These are phyloP conservation scores for Ophiocordyceps australis DNA, from an alignment of 2,329 filamentous ascomycete species.

Conservation along the genomic window DNA sequence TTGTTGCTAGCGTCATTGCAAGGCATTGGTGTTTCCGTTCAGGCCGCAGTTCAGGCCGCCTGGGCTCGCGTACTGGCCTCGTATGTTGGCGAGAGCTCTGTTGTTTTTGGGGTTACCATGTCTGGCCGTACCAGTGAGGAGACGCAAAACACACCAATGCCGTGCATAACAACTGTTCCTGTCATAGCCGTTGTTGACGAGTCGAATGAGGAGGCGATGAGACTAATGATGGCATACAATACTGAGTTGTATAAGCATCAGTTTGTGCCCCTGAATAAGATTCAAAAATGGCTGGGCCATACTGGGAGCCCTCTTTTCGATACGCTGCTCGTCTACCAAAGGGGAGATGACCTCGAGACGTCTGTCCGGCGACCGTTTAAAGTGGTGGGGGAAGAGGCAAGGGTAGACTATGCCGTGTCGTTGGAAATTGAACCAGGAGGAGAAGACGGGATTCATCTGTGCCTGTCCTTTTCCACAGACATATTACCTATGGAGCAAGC, in stretches of 20 bases:
- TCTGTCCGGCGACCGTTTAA: slow-evolving; percentile 30
- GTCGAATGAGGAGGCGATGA: slow-evolving; percentile 38
- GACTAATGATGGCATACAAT: slow-evolving; percentile 47
- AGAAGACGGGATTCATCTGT: slow-evolving; percentile 33
- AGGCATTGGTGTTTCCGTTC: slow-evolving; percentile 47
- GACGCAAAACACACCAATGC: slow-evolving; percentile 46
- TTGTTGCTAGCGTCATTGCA: slow-evolving; percentile 38
- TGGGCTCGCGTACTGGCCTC: slow-evolving; percentile 61
- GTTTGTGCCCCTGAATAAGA: slow-evolving; percentile 48
- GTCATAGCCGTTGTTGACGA: slow-evolving; percentile 37
- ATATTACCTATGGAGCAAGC: slow-evolving; percentile 54
- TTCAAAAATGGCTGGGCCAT: slow-evolving; percentile 55
- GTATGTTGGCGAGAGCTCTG: slow-evolving; percentile 56
- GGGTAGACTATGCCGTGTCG: slow-evolving; percentile 63
- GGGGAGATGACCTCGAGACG: slow-evolving; percentile 16
- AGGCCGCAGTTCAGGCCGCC: slow-evolving; percentile 56
- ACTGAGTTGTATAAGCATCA: slow-evolving; percentile 49
- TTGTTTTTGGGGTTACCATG: slow-evolving; percentile 66
- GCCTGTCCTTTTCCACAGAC: slow-evolving; percentile 46
- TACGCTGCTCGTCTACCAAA: slow-evolving; percentile 72
- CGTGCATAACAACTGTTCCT: slow-evolving; percentile 69
- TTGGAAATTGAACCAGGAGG: slow-evolving; percentile 51
- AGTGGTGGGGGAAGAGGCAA: slow-evolving; percentile 44
- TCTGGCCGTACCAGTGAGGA: slow-evolving; percentile 51
- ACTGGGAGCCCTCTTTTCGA: slow-evolving; percentile 57